Base-by-base conservation (phyloP, 768 basidiomycete genomes). In the Suillus alpinus region DNA sequence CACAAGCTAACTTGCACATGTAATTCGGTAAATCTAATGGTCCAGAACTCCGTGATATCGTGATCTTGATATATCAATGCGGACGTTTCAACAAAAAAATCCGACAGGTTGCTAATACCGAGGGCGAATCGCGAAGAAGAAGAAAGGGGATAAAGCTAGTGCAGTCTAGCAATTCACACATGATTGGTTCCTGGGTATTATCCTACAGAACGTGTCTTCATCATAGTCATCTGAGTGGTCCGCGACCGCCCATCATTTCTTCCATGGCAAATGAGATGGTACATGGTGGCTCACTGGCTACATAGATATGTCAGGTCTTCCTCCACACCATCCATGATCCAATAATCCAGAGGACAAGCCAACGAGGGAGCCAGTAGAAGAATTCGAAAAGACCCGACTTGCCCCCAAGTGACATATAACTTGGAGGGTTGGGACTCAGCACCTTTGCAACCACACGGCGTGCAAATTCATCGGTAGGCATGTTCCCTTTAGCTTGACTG, bases 381-480 rank as follows among this genome's bases (percentile, higher is more conserved):
- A 68, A 9, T 31, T 60, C 68, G 39, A 66, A 64, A 20, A 26
- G 6, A 29, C 60, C 61, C 6, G 83, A 69, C 41, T 75, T 67
- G 4, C 77, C 75, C 7, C 89, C 88, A 3, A 82, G 63, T 1
- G 79, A 76, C 67, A 83, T 66, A 67, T 86, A 87, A 1, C 73
- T 59, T 2, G 85, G 83, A 3, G 88, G 87, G 2, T 65, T 74
- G 51, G 70, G 68, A 34, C 72, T 68, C 36, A 91, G 69, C 0
- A 78, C 81, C 47, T 79, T 80, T 4, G 65, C 62, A 20, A 87
- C 89, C 3, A 89, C 81, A 32, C 64, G 59, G 52, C 73, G 71
- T 0, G 88, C 87, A 64, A 89, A 88, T n/a, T 69, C 73, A 1
- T 78, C 73, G 0, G 79, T 78, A 0, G 83, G 78, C 78, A 86